These are phyloP conservation scores for Rhodotorula kratochvilovae DNA, from an alignment of 768 basidiomycete genomes.

Conservation along the genomic window DNA sequence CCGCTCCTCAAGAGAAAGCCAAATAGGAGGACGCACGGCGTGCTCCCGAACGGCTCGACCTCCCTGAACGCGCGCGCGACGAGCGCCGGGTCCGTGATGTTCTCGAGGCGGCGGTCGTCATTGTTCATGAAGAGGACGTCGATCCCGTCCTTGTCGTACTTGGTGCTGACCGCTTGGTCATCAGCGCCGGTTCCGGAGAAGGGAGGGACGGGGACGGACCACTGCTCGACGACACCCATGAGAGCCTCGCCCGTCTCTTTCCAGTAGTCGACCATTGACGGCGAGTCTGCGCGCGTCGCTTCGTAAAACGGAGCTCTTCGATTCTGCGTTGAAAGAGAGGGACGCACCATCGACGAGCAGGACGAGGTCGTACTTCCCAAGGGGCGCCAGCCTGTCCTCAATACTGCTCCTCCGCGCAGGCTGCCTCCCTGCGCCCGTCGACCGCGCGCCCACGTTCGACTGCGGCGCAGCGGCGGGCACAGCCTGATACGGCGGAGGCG, in stretches of 20 bases:
- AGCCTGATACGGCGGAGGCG: background rate
- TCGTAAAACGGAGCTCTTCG: background rate
- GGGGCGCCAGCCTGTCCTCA: conserved; percentile 18
- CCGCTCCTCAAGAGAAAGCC: no score
- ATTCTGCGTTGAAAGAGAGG: no score
- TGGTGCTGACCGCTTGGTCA: background rate
- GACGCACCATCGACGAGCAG: conserved; percentile 34
- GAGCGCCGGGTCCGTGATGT: background rate
- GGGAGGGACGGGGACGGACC: background rate
- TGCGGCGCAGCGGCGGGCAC: background rate
- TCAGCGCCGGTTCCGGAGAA: no score
- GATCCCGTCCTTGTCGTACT: conserved; percentile 29
- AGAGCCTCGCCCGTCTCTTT: conserved; percentile 27
- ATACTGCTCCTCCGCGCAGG: conserved; percentile 1
- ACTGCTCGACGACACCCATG: conserved; percentile 30
- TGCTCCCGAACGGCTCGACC: conserved; percentile 22
- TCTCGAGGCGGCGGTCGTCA: conserved; percentile 1
- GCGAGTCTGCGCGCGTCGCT: background rate
- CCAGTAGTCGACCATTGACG: conserved; percentile 38
- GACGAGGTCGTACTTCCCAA: conserved; percentile 20
- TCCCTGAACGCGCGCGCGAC: conserved; percentile 25
- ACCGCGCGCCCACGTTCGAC: no score
- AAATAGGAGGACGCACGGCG: conserved; percentile 8
- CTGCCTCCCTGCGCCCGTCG: background rate
- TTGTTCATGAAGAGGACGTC: conserved; percentile 35